phyloP scores from a whole-genome alignment of 2,329 filamentous ascomycete species.

The Tympanopsis confertula region DNA sequence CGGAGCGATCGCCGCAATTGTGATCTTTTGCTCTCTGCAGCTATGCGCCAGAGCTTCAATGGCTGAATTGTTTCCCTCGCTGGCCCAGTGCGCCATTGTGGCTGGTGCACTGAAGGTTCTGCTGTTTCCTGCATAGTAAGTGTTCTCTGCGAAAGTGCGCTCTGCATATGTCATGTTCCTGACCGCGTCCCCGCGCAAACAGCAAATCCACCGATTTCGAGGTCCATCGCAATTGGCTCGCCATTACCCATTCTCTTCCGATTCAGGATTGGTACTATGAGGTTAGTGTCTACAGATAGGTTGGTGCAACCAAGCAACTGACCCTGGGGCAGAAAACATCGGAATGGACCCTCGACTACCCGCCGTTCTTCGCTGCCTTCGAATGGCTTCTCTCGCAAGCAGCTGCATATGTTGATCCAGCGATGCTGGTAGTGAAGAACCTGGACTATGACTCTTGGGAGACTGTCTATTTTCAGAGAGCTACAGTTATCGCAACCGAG shows the following conservation, averaged over 20 bases:
- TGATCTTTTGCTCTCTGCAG: neutral
- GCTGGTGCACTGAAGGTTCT: constrained; percentile 83
- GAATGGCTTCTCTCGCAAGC: constrained; percentile 83
- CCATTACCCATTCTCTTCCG: constrained; percentile 82
- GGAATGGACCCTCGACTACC: constrained; percentile 99
- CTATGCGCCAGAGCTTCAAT: constrained; percentile 29
- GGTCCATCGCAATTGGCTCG: constrained; percentile 97
- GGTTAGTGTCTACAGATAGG: neutral
- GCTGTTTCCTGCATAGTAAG: constrained; percentile 87
- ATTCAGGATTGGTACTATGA: constrained; percentile 84
- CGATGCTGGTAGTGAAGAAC: constrained; percentile 72
- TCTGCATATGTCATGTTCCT: constrained; percentile 4
- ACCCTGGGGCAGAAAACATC: constrained; percentile 91
- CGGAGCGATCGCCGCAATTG: no score
- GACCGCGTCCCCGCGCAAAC: constrained; percentile 6
- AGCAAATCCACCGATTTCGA: constrained; percentile 99
- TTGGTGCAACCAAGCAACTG: no score
- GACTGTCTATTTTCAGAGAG: constrained; percentile 83
- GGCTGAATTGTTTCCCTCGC: constrained; percentile 74
- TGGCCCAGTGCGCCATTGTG: constrained; percentile 76
- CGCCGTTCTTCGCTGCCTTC: constrained; percentile 94
- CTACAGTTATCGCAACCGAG: constrained; percentile 79
- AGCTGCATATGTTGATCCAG: constrained; percentile 65
- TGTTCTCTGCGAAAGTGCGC: no score
- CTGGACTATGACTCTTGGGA: constrained; percentile 83